Conservation (phyloP, 768 basidiomycete genomes). For the Suillus decipiens region DNA sequence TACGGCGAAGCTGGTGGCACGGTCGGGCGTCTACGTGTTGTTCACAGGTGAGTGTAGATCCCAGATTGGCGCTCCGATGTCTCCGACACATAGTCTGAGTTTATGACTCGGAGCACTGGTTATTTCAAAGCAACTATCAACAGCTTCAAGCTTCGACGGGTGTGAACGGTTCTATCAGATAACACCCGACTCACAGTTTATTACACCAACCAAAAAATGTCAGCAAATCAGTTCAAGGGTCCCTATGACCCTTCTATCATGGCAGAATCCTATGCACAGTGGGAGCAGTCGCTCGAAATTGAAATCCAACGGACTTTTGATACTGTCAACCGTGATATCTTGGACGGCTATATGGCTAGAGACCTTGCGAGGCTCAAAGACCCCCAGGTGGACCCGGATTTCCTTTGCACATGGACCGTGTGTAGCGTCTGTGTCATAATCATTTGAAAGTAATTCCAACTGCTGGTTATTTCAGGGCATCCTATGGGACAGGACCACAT, state of each 20-base stretch:
- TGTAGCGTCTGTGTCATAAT: not conserved
- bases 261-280: conserved; percentile 6
- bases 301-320: conserved; percentile 5
- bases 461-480: not conserved
- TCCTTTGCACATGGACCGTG: conserved; percentile 7
- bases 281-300: conserved; percentile 8
- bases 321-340: not conserved
- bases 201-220: not conserved
- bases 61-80: not conserved
- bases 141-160: not conserved
- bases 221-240: not conserved
- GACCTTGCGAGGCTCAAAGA: conserved; percentile 5
- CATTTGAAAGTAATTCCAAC: not conserved
- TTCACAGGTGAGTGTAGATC: not conserved
- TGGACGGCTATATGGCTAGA: conserved; percentile 4
- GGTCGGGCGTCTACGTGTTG: not conserved
- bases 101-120: not conserved
- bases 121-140: conserved; percentile 1
- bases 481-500: conserved; percentile 1
- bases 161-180: not conserved
- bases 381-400: conserved; percentile 2
- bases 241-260: conserved; percentile 5
- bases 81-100: not conserved
- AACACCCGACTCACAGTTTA: conserved; percentile 28
- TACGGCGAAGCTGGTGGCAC: not conserved